Evolutionary conservation across 495 filamentous ascomycete species (phyloP).

Genomic region (Aspergillus biplanus): DNA sequence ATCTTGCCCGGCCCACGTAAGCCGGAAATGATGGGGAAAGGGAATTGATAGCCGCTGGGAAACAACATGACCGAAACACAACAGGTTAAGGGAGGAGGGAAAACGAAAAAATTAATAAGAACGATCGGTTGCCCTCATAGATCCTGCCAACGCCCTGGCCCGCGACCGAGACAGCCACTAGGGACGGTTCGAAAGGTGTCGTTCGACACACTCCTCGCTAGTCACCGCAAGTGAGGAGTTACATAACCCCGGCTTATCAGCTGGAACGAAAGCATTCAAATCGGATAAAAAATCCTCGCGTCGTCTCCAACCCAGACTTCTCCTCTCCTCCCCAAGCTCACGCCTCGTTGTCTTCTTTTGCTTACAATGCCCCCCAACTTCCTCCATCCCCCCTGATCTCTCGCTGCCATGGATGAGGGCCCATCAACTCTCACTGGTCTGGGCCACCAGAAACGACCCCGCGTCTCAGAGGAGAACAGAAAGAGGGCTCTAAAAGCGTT

Average conservation of each 20-base stretch:
- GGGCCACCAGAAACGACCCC: slow-evolving; percentile 49
- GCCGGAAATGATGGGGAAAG: too few species aligned
- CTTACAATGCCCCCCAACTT: slow-evolving; percentile 25
- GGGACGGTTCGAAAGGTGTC: too few species aligned
- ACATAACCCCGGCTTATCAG: slow-evolving; percentile 20
- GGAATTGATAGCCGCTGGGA: too few species aligned
- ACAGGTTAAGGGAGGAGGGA: too few species aligned
- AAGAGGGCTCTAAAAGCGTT: slow-evolving; percentile 56
- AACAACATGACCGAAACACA: too few species aligned
- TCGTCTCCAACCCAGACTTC: not conserved
- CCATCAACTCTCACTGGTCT: slow-evolving; percentile 31
- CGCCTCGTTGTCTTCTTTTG: slow-evolving; percentile 1
- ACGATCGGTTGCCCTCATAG: too few species aligned
- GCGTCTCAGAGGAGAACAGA: slow-evolving; percentile 53
- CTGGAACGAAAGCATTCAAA: not conserved
- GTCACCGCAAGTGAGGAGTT: slow-evolving; percentile 2
- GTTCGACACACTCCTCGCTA: not conserved
- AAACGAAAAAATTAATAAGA: too few species aligned
- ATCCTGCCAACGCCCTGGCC: too few species aligned
- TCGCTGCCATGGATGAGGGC: slow-evolving; percentile 33
- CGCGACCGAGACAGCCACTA: too few species aligned
- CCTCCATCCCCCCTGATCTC: slow-evolving; percentile 26
- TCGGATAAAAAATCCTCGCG: slow-evolving; percentile 19
- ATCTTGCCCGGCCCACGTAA: too few species aligned
- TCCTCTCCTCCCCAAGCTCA: not conserved